A percentile compares a stretch with the other conserved stretches of the same genome.
Evolutionary conservation across 768 basidiomycete species (phyloP).

Genomic region (Melanogaster broomeanus): DNA sequence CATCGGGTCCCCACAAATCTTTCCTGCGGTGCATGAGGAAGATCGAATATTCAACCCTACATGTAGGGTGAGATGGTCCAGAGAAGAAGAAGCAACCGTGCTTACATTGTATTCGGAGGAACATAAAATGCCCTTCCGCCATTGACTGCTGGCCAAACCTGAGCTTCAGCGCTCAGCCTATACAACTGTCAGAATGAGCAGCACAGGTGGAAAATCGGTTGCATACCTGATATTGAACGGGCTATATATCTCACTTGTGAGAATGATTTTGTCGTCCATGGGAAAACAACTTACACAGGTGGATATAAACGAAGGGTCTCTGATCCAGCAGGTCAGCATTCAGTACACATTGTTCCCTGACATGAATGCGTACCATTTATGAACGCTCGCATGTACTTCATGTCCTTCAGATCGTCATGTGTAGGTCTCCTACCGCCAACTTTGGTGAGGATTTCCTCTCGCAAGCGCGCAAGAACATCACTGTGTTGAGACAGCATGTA

Average conservation of each 20-base stretch:
- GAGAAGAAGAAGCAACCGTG: background rate
- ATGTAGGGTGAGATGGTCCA: background rate
- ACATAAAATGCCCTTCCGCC: slow-evolving; percentile 53
- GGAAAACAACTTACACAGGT: slow-evolving; percentile 21
- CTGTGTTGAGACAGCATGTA: slow-evolving; percentile 57
- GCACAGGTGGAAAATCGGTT: no score
- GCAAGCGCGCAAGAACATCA: slow-evolving; percentile 45
- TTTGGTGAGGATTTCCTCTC: slow-evolving; percentile 55
- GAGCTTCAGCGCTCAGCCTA: slow-evolving; percentile 17
- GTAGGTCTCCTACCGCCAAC: slow-evolving; percentile 54
- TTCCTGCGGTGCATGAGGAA: slow-evolving; percentile 41
- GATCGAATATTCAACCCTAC: slow-evolving; percentile 17
- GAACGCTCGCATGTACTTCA: slow-evolving; percentile 66
- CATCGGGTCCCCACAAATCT: slow-evolving; percentile 41
- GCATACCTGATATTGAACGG: slow-evolving; percentile 24
- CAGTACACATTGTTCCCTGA: background rate
- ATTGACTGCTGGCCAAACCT: slow-evolving; percentile 18
- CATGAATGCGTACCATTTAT: slow-evolving; percentile 50
- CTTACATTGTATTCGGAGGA: slow-evolving; percentile 39
- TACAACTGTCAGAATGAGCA: background rate
- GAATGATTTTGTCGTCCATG: background rate
- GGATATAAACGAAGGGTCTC: slow-evolving; percentile 36
- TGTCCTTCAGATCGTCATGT: slow-evolving; percentile 56
- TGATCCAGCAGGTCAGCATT: slow-evolving; percentile 8
- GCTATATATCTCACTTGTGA: slow-evolving; percentile 9